A percentile compares a stretch with the other conserved stretches of the same genome.
Conservation (phyloP, 257 asterid genomes). For the Cynanchum wilfordii region DNA sequence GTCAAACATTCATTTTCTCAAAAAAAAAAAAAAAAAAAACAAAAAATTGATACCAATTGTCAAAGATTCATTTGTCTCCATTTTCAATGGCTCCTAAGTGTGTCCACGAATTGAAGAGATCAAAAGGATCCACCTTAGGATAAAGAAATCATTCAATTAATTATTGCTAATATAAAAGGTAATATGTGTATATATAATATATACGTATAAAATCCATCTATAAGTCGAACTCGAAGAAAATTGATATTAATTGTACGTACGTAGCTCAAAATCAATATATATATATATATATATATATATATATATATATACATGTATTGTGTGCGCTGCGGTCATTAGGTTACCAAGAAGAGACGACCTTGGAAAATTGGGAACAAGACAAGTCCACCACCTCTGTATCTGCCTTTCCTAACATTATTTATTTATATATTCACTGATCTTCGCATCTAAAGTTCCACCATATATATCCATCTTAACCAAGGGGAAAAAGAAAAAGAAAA, state of each 20-base stretch:
- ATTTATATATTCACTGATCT: neutral
- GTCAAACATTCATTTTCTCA: neutral
- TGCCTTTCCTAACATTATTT: slow-evolving; percentile 54
- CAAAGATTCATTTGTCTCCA: slow-evolving; percentile 1
- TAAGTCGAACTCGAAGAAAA: slow-evolving; percentile 4
- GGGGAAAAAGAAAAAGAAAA: neutral
- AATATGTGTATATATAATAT: no score
- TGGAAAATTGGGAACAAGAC: slow-evolving; percentile 21
- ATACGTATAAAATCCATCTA: no score
- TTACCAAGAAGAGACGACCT: slow-evolving; percentile 47
- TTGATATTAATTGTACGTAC: neutral
- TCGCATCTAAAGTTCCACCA: neutral
- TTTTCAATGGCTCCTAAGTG: neutral
- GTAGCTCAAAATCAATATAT: no score
- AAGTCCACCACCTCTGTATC: slow-evolving; percentile 42
- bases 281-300: no score
- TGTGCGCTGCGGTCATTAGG: slow-evolving; percentile 39
- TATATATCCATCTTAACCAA: neutral
- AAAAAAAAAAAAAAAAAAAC: no score
- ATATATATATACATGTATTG: slow-evolving; percentile 20
- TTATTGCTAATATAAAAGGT: no score
- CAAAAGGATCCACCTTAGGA: no score
- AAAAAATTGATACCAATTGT: neutral
- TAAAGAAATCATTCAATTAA: no score
- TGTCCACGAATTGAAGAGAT: neutral